A percentile compares a stretch with the other conserved stretches of the same genome.
phyloP scores from a whole-genome alignment of 1,139 yeast species.

The Debaryomycetaceae sp. region DNA sequence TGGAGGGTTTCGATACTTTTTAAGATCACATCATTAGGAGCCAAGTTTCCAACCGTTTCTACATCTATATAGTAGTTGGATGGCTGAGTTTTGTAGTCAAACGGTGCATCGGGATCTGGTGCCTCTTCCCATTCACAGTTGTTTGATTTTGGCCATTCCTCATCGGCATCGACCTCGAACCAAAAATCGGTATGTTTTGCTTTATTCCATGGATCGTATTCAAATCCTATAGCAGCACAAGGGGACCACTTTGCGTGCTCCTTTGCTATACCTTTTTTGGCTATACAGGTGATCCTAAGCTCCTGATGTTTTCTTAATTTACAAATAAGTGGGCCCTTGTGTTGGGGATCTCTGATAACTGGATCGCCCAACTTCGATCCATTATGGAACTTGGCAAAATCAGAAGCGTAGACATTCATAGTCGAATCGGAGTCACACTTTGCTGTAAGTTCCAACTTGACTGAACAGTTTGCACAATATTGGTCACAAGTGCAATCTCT shows the following conservation, averaged over 20 bases:
- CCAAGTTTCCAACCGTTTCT: slow-evolving; percentile 86
- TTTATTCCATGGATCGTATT: slow-evolving; percentile 99
- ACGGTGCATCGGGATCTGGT: slow-evolving; percentile 82
- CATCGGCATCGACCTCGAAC: slow-evolving; percentile 86
- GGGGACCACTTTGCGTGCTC: slow-evolving; percentile 99
- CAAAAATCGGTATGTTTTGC: slow-evolving; percentile 92
- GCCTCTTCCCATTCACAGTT: slow-evolving; percentile 97
- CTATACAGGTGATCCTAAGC: slow-evolving; percentile 82
- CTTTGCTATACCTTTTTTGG: slow-evolving; percentile 96
- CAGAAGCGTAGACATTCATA: slow-evolving; percentile 86
- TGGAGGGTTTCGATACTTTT: slow-evolving; percentile 83
- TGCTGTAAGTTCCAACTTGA: slow-evolving; percentile 79
- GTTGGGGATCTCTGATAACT: slow-evolving; percentile 70
- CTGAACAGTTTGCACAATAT: slow-evolving; percentile 93
- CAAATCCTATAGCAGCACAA: slow-evolving; percentile 94
- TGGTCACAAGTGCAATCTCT: slow-evolving; percentile 98
- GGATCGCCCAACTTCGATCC: slow-evolving; percentile 70
- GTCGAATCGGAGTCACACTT: slow-evolving; percentile 85
- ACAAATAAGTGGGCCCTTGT: slow-evolving; percentile 84
- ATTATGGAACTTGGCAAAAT: slow-evolving; percentile 56
- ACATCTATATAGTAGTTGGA: slow-evolving; percentile 79
- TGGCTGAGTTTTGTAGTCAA: slow-evolving; percentile 84
- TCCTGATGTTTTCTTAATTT: slow-evolving; percentile 93
- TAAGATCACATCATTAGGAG: slow-evolving; percentile 84
- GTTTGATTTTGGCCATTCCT: slow-evolving; percentile 89